These are phyloP conservation scores for Alternaria triticina DNA, from an alignment of 2,329 filamentous ascomycete genomes.

Conservation along the genomic window DNA sequence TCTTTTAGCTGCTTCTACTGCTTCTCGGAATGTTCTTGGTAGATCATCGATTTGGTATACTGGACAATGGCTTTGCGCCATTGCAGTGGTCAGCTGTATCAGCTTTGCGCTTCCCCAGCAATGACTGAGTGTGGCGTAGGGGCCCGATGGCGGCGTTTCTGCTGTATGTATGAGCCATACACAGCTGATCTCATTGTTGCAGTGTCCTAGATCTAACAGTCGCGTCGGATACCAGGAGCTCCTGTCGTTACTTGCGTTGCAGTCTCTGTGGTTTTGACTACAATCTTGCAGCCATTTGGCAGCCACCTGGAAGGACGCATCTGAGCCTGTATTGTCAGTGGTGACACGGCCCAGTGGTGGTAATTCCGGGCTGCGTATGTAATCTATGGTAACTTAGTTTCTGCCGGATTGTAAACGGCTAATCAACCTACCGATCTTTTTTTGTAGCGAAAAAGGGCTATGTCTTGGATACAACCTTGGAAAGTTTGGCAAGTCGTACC, in stretches of 20 bases:
- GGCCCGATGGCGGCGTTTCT: not conserved
- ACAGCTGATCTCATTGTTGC: not conserved
- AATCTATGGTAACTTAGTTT: not conserved
- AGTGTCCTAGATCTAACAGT: conserved; percentile 4
- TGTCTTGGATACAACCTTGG: not conserved
- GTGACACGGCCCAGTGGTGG: not conserved
- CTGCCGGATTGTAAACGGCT: not conserved
- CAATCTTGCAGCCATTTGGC: conserved; percentile 2
- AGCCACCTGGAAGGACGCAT: not conserved
- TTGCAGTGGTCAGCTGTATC: conserved; percentile 3
- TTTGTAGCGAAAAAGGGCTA: not conserved
- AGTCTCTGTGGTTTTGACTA: not conserved
- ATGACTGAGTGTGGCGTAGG: conserved; percentile 16
- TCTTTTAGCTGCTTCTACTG: conserved; percentile 11
- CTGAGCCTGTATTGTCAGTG: not conserved
- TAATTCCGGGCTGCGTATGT: not conserved
- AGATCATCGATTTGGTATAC: not conserved
- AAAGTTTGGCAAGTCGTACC: not conserved
- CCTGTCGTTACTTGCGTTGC: not conserved
- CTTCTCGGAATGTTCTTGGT: conserved; percentile 25
- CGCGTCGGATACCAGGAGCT: conserved; percentile 10
- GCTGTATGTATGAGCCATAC: conserved; percentile 8
- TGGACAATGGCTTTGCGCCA: not conserved
- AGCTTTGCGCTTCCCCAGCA: conserved; percentile 7
- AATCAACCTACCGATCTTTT: not conserved